phyloP scores from a whole-genome alignment of 2,329 filamentous ascomycete genomes.

The Metarhizium anisopliae region DNA sequence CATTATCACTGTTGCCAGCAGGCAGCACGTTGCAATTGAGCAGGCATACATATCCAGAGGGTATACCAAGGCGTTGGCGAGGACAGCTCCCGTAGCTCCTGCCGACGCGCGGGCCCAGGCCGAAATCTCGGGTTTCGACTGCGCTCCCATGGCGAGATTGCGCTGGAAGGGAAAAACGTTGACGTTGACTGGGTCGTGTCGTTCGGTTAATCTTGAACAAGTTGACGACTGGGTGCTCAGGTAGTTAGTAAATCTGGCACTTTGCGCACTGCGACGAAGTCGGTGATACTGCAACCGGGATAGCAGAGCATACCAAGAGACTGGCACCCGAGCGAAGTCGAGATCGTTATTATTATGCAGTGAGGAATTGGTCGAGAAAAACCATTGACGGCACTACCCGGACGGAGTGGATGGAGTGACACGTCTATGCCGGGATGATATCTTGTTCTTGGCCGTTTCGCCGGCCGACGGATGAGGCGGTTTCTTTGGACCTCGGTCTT shows the following conservation, averaged over 20 bases:
- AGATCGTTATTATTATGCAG: too few relatives aligned
- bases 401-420: neutral
- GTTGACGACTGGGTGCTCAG: neutral
- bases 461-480: neutral
- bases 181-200: neutral
- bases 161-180: neutral
- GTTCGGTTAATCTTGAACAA: neutral
- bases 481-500: constrained; percentile 7
- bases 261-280: neutral
- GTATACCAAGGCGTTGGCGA: constrained; percentile 93
- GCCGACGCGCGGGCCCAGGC: constrained; percentile 91
- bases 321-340: neutral
- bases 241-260: neutral
- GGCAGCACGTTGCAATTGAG: neutral
- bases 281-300: neutral
- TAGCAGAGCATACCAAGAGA: neutral
- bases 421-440: neutral
- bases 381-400: neutral
- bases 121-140: constrained; percentile 65
- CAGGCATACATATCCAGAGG: constrained; percentile 82
- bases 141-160: constrained; percentile 34
- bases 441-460: neutral
- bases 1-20: neutral
- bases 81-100: constrained; percentile 82
- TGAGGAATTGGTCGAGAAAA: too few relatives aligned